Evolutionary conservation across 2,329 filamentous ascomycete genomes (phyloP).

Genomic region (Cadophora malorum): DNA sequence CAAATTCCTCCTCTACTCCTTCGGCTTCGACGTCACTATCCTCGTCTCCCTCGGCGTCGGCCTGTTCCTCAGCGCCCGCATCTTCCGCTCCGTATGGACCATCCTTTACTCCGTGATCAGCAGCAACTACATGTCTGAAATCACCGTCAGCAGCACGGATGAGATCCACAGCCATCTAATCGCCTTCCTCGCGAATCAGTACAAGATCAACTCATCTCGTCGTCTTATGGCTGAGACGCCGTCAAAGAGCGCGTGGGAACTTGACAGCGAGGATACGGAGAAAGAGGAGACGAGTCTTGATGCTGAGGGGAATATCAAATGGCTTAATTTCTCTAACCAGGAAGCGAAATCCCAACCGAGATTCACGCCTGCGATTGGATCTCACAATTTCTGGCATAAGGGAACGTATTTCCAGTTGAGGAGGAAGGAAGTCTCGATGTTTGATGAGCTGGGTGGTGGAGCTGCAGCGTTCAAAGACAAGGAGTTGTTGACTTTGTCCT

Average conservation of each 20-base stretch:
- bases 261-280: constrained; percentile 52
- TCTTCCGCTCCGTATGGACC: constrained; percentile 48
- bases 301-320: constrained; percentile 49
- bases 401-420: constrained; percentile 57
- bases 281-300: constrained; percentile 51
- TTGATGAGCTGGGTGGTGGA: constrained; percentile 34
- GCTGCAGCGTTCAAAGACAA: constrained; percentile 54
- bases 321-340: constrained; percentile 66
- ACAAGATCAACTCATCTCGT: constrained; percentile 57
- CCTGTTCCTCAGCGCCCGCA: constrained; percentile 51
- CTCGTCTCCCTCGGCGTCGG: constrained; percentile 40
- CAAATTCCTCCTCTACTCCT: constrained; percentile 40
- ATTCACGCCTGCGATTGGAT: constrained; percentile 60
- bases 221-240: constrained; percentile 62
- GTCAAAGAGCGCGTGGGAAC: constrained; percentile 60
- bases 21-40: constrained; percentile 44
- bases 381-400: constrained; percentile 61
- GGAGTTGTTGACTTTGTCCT: constrained; percentile 60
- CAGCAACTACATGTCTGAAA: constrained; percentile 57
- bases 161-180: constrained; percentile 65
- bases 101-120: constrained; percentile 49
- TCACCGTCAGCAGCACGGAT: constrained; percentile 61
- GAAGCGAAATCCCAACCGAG: constrained; percentile 58
- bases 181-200: constrained; percentile 62
- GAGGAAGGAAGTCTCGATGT: constrained; percentile 37